These are phyloP conservation scores for Lepiota subincarnata DNA, from an alignment of 768 basidiomycete species.

Conservation along the genomic window DNA sequence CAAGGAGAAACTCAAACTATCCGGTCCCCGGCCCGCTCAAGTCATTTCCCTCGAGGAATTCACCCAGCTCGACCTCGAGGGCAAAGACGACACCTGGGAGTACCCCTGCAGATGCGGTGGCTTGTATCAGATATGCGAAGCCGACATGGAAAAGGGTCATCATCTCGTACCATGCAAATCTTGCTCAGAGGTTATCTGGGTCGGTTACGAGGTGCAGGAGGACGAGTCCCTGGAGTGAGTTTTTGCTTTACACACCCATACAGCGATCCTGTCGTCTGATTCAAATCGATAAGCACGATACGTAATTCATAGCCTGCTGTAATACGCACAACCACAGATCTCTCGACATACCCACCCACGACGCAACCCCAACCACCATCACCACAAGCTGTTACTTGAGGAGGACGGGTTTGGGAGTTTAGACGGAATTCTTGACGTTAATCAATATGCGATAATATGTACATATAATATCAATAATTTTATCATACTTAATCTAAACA, in stretches of 20 bases:
- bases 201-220: conserved; percentile 65
- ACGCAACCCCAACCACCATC: no score
- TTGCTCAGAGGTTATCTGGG: conserved; percentile 84
- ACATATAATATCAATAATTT: neutral
- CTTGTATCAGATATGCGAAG: conserved; percentile 49
- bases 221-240: neutral
- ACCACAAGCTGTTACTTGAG: no score
- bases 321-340: no score
- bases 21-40: conserved; percentile 66
- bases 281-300: conserved; percentile 3
- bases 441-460: neutral
- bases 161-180: conserved; percentile 71
- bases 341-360: no score
- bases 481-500: neutral
- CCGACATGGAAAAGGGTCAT: conserved; percentile 62
- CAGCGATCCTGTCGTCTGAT: no score
- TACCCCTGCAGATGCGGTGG: conserved; percentile 76
- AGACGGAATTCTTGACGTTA: no score
- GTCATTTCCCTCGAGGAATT: conserved; percentile 74
- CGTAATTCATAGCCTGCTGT: no score
- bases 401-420: no score
- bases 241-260: no score
- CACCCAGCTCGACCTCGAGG: conserved; percentile 22
- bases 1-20: conserved; percentile 3
- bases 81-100: conserved; percentile 40